These are phyloP conservation scores for Orobanche coerulescens DNA, from an alignment of 257 asterid species.

Conservation along the genomic window DNA sequence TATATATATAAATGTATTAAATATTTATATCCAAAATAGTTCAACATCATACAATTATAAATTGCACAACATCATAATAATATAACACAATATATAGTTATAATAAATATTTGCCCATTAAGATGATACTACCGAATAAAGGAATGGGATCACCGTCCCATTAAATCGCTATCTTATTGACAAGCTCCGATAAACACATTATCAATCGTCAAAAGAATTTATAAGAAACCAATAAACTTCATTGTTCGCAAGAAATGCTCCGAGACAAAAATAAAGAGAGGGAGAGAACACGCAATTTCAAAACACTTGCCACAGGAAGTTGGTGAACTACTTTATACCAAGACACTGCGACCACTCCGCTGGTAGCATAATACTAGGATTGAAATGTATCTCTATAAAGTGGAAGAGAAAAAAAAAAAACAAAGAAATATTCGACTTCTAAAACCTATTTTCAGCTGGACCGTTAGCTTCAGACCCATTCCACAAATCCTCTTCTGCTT, in stretches of 20 bases:
- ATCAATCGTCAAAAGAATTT: too few relatives aligned
- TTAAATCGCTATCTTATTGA: too few relatives aligned
- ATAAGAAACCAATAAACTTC: neutral
- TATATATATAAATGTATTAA: too few relatives aligned
- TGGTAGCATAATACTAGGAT: neutral
- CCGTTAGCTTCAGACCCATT: slow-evolving; percentile 40
- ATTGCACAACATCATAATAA: too few relatives aligned
- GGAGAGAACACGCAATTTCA: slow-evolving; percentile 4
- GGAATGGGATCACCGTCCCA: too few relatives aligned
- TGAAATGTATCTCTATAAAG: neutral
- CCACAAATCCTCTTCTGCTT: slow-evolving; percentile 18
- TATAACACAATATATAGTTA: too few relatives aligned
- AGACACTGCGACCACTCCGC: neutral
- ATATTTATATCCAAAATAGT: too few relatives aligned
- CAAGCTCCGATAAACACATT: too few relatives aligned
- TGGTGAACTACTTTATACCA: neutral
- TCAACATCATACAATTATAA: too few relatives aligned
- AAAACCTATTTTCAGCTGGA: slow-evolving; percentile 25
- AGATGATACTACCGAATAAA: too few relatives aligned
- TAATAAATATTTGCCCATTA: too few relatives aligned
- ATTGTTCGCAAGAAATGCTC: neutral
- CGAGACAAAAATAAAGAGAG: neutral
- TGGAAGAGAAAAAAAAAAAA: neutral
- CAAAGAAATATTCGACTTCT: neutral
- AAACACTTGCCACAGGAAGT: slow-evolving; percentile 14